Conservation (phyloP, 306 rosid genomes). For the Glycyrrhiza uralensis region DNA sequence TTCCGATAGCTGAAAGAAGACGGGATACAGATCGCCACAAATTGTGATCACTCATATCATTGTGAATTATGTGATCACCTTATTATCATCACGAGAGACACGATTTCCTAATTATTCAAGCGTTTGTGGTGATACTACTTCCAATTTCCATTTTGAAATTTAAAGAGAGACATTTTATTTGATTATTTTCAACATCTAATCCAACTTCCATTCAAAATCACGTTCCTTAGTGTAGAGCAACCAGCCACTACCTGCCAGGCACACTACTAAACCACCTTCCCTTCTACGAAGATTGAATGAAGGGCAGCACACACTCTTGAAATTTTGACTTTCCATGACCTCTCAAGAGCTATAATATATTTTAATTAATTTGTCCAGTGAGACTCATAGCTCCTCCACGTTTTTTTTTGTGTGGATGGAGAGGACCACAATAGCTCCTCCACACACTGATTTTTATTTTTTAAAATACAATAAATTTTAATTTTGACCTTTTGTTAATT, state of each 20-base stretch:
- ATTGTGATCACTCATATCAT: not conserved
- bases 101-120: not conserved
- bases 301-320: not conserved
- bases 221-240: conserved; percentile 9
- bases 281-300: not conserved
- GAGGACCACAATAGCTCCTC: not conserved
- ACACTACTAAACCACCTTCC: conserved; percentile 9
- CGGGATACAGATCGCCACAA: not conserved
- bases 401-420: not conserved
- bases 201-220: conserved; percentile 36
- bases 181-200: not conserved
- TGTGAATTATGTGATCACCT: not conserved
- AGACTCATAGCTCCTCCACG: not conserved
- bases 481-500: not conserved
- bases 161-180: too few species aligned
- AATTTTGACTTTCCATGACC: not conserved
- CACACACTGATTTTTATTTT: not conserved
- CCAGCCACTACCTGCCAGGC: conserved; percentile 13
- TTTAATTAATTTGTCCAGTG: not conserved
- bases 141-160: too few species aligned
- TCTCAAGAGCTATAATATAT: not conserved
- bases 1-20: not conserved
- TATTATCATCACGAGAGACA: not conserved
- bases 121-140: not conserved
- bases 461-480: not conserved